Conservation (phyloP, 768 basidiomycete species). For the Imleria badia region DNA sequence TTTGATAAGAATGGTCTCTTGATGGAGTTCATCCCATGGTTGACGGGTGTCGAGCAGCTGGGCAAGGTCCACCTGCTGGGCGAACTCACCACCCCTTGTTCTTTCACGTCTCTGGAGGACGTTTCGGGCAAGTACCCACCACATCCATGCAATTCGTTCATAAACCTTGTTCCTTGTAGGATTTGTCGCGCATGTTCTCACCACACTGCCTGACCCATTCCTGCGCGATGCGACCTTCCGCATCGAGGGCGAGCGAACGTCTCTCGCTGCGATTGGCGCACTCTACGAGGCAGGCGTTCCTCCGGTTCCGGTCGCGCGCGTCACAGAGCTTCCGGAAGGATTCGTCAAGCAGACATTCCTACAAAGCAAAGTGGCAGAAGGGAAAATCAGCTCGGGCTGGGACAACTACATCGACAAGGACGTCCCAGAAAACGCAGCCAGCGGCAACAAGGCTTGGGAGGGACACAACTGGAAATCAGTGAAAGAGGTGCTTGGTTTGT, state of each 20-base stretch:
- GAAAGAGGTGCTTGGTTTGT: slow-evolving; percentile 28
- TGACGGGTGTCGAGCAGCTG: slow-evolving; percentile 25
- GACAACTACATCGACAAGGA: slow-evolving; percentile 31
- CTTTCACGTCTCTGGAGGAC: slow-evolving; percentile 35
- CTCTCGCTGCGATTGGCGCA: slow-evolving; percentile 26
- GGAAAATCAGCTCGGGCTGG: slow-evolving; percentile 36
- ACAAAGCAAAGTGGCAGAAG: slow-evolving; percentile 30
- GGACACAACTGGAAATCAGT: slow-evolving; percentile 27
- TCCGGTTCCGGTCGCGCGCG: slow-evolving; percentile 20
- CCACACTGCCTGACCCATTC: slow-evolving; percentile 25
- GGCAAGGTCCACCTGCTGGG: slow-evolving; percentile 35
- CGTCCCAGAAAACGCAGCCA: slow-evolving; percentile 29
- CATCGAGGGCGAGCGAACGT: slow-evolving; percentile 35
- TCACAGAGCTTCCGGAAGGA: slow-evolving; percentile 30
- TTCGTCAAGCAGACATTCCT: slow-evolving; percentile 31
- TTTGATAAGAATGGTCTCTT: slow-evolving; percentile 35
- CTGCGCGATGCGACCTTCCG: slow-evolving; percentile 35
- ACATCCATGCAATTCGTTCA: background rate
- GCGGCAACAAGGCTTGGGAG: slow-evolving; percentile 33
- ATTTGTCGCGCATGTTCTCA: slow-evolving; percentile 36
- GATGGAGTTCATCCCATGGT: slow-evolving; percentile 30
- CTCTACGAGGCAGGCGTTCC: slow-evolving; percentile 26
- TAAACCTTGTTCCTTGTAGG: slow-evolving; percentile 22
- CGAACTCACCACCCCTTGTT: slow-evolving; percentile 30
- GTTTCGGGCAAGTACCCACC: slow-evolving; percentile 30